phyloP scores from a whole-genome alignment of 2,329 filamentous ascomycete species.

The Fusarium sarcochroum region DNA sequence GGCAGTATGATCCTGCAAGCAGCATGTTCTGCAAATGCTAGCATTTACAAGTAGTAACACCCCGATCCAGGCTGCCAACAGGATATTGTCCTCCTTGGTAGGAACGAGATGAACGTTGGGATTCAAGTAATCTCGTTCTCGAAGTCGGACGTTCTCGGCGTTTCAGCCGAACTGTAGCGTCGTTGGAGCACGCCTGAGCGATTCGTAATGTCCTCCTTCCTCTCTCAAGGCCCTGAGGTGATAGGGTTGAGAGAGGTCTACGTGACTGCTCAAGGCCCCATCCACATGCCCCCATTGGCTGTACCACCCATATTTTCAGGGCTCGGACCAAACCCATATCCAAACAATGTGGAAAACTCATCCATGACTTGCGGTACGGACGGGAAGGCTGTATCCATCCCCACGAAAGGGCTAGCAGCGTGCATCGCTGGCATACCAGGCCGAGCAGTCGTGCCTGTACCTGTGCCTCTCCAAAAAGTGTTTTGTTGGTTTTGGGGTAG shows the following conservation, averaged over 20 bases:
- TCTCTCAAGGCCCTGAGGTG: conserved; percentile 6
- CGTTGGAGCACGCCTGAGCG: not conserved
- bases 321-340: conserved; percentile 51
- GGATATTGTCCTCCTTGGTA: not conserved
- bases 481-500: conserved; percentile 43
- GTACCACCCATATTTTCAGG: conserved; percentile 48
- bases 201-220: conserved; percentile 18
- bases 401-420: conserved; percentile 54
- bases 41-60: not conserved
- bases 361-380: conserved; percentile 57
- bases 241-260: conserved; percentile 2
- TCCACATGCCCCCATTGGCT: conserved; percentile 47
- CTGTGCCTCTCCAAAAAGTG: conserved; percentile 40
- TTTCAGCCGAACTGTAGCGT: conserved; percentile 5
- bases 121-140: not conserved
- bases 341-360: conserved; percentile 54
- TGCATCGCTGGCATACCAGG: conserved; percentile 47
- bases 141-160: not conserved
- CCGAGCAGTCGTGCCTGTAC: conserved; percentile 39
- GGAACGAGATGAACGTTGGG: not conserved
- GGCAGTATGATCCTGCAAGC: not conserved
- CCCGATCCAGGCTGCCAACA: not conserved
- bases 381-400: conserved; percentile 55
- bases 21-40: conserved; percentile 1
- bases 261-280: conserved; percentile 45